A percentile compares a stretch with the other conserved stretches of the same genome.
Evolutionary conservation across 2,329 filamentous ascomycete genomes (phyloP).

Genomic region (Aspergillus pseudoglaucus): DNA sequence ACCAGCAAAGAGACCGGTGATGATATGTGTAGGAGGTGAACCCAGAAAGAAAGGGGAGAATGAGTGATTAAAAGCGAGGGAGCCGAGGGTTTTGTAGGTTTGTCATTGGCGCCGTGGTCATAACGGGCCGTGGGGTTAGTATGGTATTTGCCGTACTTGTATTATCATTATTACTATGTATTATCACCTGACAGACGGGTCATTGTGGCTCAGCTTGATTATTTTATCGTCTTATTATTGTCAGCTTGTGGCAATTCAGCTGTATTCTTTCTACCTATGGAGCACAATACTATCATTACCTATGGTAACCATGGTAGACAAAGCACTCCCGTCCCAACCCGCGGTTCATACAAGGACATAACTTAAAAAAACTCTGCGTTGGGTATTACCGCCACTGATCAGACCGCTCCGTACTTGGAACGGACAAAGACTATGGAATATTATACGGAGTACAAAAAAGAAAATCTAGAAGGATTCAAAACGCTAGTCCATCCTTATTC

Average conservation of each 20-base stretch:
- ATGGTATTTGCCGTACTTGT: not conserved
- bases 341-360: not conserved
- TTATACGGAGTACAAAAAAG: too few relatives aligned
- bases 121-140: not conserved
- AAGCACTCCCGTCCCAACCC: not conserved
- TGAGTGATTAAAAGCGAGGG: too few relatives aligned
- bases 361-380: too few relatives aligned
- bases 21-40: too few relatives aligned
- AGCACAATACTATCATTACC: not conserved
- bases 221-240: not conserved
- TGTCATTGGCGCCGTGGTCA: slow-evolving; percentile 17
- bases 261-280: not conserved
- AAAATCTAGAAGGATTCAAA: not conserved
- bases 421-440: not conserved
- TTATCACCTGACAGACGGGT: not conserved
- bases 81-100: slow-evolving; percentile 7
- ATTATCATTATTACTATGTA: not conserved
- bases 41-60: too few relatives aligned
- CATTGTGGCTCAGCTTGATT: not conserved
- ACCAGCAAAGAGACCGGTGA: too few relatives aligned
- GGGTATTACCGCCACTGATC: too few relatives aligned
- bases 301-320: not conserved
- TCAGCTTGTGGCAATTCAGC: too few relatives aligned
- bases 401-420: not conserved
- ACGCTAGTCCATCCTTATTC: not conserved